Base-by-base conservation (phyloP, 2,329 filamentous ascomycete genomes). In the Zelopaecilomyces penicillatus region DNA sequence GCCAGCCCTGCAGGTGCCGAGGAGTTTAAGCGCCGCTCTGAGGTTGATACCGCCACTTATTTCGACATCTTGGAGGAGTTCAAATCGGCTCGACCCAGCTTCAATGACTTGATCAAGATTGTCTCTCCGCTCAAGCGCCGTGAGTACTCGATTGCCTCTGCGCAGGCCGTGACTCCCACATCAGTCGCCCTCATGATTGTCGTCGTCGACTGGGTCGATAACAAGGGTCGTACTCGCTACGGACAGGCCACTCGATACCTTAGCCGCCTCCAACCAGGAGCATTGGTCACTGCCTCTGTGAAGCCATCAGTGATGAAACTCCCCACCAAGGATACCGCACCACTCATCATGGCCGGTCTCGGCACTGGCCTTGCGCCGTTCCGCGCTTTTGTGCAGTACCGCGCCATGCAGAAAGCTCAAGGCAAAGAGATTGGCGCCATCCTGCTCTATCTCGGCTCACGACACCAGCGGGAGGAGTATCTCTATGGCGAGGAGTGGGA, bases 261-360 rank as follows among this genome's bases (percentile, higher is more conserved):
- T 52, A 84, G 83, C 65, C 65, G 72, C 29, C 82, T 98, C 32
- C 75, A 76, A 9, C 71, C 87, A 9, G 93, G 93, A 42, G 71
- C 86, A 33, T 73, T 83, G 31, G 81, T 98, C 51, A 95, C 90
- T 3, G 93, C 88, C 47, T 95, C 87, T 31, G 89, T 98, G 64
- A 98, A 98, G 74, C 88, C 93, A 0, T 96, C 89, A 27, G 93
- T 97, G 54, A 98, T 98, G 93, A 98, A 97, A 71, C 78, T 98
- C n/a, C 93, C 93, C 5, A 69, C 78, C 49, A 84, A 82, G 63
- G 83, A 90, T 55, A 93, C 87, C 33, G 87, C 91, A 39, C 93
- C 93, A 35, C 82, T 98, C 62, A 96, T 98, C 74, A 96, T 98
- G 91, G 93, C 93, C 7, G 93, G 93, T 65, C 84, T 97, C n/a